These are phyloP conservation scores for Malania oleifera DNA, from an alignment of 164 flowering plant species.

Conservation along the genomic window DNA sequence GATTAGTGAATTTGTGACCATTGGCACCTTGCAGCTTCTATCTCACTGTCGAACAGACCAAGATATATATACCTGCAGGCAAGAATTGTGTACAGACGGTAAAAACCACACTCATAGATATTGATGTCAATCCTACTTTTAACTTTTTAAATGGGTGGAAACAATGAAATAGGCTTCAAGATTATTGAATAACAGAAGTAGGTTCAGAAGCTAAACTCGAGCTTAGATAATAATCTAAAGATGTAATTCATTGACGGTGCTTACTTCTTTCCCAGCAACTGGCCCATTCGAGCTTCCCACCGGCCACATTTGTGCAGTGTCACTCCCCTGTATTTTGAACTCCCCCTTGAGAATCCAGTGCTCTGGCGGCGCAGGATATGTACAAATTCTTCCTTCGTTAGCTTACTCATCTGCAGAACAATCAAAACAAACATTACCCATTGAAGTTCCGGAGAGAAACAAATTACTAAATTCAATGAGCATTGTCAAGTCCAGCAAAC, in stretches of 20 bases:
- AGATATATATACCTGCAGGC: constrained; percentile 43
- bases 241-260: constrained; percentile 3
- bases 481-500: constrained; percentile 9
- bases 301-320: constrained; percentile 50
- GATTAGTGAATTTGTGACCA: constrained; percentile 8
- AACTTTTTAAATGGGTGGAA: too few relatives aligned
- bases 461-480: not conserved
- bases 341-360: constrained; percentile 42
- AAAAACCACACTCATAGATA: constrained; percentile 1
- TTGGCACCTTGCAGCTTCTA: constrained; percentile 45
- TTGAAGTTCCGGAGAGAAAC: not conserved
- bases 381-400: constrained; percentile 43
- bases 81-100: constrained; percentile 6
- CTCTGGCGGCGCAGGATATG: constrained; percentile 38
- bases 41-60: constrained; percentile 40
- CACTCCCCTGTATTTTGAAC: constrained; percentile 45
- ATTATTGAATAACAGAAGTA: not conserved
- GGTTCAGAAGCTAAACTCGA: too few relatives aligned
- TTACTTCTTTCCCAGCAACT: constrained; percentile 41
- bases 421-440: not conserved
- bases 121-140: not conserved
- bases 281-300: constrained; percentile 57
- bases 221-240: not conserved
- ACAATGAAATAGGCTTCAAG: not conserved
- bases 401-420: constrained; percentile 29